Base-by-base conservation (phyloP, 306 rosid genomes). In the Arachis stenosperma region DNA sequence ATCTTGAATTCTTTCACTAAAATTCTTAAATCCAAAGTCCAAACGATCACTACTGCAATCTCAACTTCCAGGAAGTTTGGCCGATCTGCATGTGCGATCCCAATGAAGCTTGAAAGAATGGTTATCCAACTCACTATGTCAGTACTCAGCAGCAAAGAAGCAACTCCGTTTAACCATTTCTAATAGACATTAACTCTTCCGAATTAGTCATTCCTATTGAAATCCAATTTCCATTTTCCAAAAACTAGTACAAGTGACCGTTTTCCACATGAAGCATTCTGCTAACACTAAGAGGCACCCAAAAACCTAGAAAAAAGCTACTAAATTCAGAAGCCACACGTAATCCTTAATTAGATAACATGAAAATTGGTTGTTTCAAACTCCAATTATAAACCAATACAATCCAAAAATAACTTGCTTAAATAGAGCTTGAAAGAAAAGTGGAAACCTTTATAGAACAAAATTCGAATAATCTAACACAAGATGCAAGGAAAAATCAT, bases 11-110 rank as follows among this genome's bases (percentile, higher is more conserved):
- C 43, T 65, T 8, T 13, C 3, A 6, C 52, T 11, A 50, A 62
- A 62, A 60, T 72, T 39, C 76, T 33, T 29, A 47, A 71, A 9
- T 46, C 39, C 22, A 60, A 46, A 37, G 14, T 63, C 13, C 51
- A 22, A 22, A 22, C 27, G 27, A 22, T 22, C 27, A 60, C 27
- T 40, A 14, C 46, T 65, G 13, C 6, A n/a, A 44, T 29, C 44
- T 58, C 57, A 29, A 56, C 46, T 33, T 42, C 22, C 44, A 36
- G 12, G 39, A 47, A 61, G 8, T 8, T 1, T 9, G 11, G 54
- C 43, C 52, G 47, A 17, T n/a, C 29, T 55, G 27, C 9, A 55
- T 29, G 37, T 2, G 4, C 40, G 7, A 17, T 22, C 64, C 74
- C 40, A 54, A 54, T 41, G 43, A 61, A 53, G 41, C 41, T 56